A percentile compares a stretch with the other conserved stretches of the same genome.
Evolutionary conservation across 2,329 filamentous ascomycete genomes (phyloP).

Genomic region (Dichotomopilus funicola): DNA sequence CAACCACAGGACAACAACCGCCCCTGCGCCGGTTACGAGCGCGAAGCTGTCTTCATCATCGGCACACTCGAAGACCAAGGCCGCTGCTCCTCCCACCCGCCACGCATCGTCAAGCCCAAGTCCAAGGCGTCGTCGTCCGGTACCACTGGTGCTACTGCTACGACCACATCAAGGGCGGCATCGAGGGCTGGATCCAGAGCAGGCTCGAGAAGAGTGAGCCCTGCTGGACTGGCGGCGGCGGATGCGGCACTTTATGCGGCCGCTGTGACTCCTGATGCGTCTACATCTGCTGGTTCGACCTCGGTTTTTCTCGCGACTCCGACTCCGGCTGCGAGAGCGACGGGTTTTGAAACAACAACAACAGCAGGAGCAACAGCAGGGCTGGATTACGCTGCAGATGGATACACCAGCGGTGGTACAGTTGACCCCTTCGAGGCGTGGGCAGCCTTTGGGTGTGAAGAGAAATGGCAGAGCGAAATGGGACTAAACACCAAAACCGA

Average conservation of each 20-base stretch:
- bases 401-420: too few species aligned
- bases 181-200: background rate
- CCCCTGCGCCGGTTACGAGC: constrained; percentile 55
- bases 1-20: constrained; percentile 40
- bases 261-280: too few species aligned
- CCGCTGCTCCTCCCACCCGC: constrained; percentile 51
- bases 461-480: background rate
- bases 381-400: too few species aligned
- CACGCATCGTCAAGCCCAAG: constrained; percentile 36
- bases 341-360: background rate
- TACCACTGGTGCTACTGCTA: background rate
- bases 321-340: too few species aligned
- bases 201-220: background rate
- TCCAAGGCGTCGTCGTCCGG: background rate
- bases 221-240: background rate
- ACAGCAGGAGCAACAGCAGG: too few species aligned
- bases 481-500: constrained; percentile 19
- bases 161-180: too few species aligned
- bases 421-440: too few species aligned
- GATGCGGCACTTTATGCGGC: too few species aligned
- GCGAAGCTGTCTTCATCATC: constrained; percentile 57
- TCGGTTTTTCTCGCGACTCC: too few species aligned
- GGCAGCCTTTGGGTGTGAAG: background rate
- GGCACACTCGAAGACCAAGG: constrained; percentile 50
- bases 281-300: too few species aligned